Conservation (phyloP, 108 stramenopile genomes). For the Bacterosira constricta region DNA sequence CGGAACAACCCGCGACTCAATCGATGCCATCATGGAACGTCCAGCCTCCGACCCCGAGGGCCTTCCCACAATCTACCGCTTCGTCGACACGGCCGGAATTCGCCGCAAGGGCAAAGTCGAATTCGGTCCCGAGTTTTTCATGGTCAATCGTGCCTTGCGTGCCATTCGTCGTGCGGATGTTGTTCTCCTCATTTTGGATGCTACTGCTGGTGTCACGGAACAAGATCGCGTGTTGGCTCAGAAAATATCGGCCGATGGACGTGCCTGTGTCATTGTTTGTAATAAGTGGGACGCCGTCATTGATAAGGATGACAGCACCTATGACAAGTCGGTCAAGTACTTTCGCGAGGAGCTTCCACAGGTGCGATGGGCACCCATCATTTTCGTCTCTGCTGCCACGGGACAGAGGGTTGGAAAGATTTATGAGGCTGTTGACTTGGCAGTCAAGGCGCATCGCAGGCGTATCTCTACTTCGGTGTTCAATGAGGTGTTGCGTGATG, state of each 20-base stretch:
- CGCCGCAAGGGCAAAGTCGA: constrained; percentile 94
- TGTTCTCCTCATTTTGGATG: constrained; percentile 93
- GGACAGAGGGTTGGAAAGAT: constrained; percentile 96
- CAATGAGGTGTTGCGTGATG: constrained; percentile 96
- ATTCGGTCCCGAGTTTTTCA: constrained; percentile 96
- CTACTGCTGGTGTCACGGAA: constrained; percentile 94
- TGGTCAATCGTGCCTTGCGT: constrained; percentile 96
- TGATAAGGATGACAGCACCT: constrained; percentile 89
- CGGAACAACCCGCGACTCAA: constrained; percentile 97
- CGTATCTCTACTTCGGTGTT: constrained; percentile 92
- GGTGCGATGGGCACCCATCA: constrained; percentile 94
- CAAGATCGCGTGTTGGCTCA: constrained; percentile 95
- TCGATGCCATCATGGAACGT: constrained; percentile 94
- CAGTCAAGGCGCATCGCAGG: constrained; percentile 81
- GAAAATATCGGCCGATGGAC: constrained; percentile 92
- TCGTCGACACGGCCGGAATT: constrained; percentile 99
- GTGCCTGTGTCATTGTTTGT: constrained; percentile 94
- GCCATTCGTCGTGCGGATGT: constrained; percentile 96
- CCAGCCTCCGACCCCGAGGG: constrained; percentile 52
- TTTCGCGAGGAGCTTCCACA: constrained; percentile 87
- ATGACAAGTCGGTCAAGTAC: constrained; percentile 85
- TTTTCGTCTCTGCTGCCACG: constrained; percentile 94
- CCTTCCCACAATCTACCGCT: constrained; percentile 83
- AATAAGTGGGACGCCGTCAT: constrained; percentile 99
- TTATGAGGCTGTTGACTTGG: constrained; percentile 87